Percentiles rank a stretch among this genome's conserved stretches.
Conservation (phyloP, 352 stramenopile species). For the Pythium apleroticum region DNA sequence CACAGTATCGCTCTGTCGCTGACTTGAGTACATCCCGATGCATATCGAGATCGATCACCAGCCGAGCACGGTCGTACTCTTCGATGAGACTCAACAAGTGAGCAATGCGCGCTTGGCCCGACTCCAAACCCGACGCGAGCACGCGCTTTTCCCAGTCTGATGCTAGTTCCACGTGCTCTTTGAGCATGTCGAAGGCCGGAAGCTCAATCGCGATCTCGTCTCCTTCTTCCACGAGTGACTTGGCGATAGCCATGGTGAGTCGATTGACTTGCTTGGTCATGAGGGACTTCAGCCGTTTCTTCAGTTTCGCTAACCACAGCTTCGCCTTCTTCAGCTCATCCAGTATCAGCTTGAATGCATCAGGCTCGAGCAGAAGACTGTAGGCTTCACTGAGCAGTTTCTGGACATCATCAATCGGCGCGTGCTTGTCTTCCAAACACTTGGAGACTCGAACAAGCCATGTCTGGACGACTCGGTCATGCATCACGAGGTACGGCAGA, state of each 20-base stretch:
- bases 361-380: constrained; percentile 65
- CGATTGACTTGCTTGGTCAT: constrained; percentile 67
- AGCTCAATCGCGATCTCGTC: constrained; percentile 76
- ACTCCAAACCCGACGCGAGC: constrained; percentile 73
- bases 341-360: constrained; percentile 74
- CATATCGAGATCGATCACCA: constrained; percentile 87
- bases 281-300: constrained; percentile 76
- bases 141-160: constrained; percentile 81
- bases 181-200: constrained; percentile 72
- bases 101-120: constrained; percentile 71
- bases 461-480: constrained; percentile 62
- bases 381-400: constrained; percentile 55
- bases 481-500: constrained; percentile 59
- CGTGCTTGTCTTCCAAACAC: constrained; percentile 64
- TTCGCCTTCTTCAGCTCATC: constrained; percentile 82
- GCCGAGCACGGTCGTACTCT: constrained; percentile 74
- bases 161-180: constrained; percentile 78
- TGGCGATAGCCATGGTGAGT: constrained; percentile 57
- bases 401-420: constrained; percentile 54
- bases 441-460: constrained; percentile 61
- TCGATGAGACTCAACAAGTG: constrained; percentile 67
- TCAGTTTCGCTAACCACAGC: constrained; percentile 80
- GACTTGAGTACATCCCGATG: constrained; percentile 89
- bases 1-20: constrained; percentile 90
- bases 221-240: constrained; percentile 77